Percentiles rank a stretch among this genome's conserved stretches.
Evolutionary conservation across 371 early-diverging fungal species (phyloP).

Genomic region (Mucor irregularis): DNA sequence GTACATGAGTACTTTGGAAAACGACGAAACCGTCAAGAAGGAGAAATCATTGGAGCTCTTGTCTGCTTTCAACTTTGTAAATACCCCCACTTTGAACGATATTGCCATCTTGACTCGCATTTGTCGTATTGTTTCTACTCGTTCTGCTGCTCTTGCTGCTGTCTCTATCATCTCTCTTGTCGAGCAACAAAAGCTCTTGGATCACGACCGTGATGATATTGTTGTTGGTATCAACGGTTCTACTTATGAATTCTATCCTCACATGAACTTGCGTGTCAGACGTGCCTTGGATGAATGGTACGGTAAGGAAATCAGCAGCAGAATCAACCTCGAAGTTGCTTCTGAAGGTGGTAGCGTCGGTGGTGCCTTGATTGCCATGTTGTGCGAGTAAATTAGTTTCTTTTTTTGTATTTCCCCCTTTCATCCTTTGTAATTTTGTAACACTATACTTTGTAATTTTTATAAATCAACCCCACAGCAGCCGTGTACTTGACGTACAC

Average conservation of each 20-base stretch:
- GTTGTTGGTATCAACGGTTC: slow-evolving; percentile 49
- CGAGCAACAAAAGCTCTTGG: slow-evolving; percentile 29
- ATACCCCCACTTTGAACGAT: slow-evolving; percentile 38
- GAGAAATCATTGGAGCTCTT: slow-evolving; percentile 22
- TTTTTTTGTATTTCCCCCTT: background rate
- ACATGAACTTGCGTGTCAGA: slow-evolving; percentile 35
- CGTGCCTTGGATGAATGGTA: slow-evolving; percentile 39
- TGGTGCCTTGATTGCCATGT: slow-evolving; percentile 52
- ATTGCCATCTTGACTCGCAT: slow-evolving; percentile 34
- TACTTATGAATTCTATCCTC: slow-evolving; percentile 45
- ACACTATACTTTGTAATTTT: background rate
- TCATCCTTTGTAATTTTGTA: background rate
- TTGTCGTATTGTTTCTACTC: slow-evolving; percentile 39
- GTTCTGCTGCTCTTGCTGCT: slow-evolving; percentile 41
- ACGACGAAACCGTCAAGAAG: slow-evolving; percentile 19
- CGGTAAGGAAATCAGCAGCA: slow-evolving; percentile 28
- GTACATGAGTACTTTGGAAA: slow-evolving; percentile 62
- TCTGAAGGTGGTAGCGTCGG: slow-evolving; percentile 51
- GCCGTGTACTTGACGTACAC: no score
- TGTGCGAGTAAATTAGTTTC: slow-evolving; percentile 25
- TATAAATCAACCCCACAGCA: no score
- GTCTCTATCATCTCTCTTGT: slow-evolving; percentile 42
- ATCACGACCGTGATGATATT: slow-evolving; percentile 20
- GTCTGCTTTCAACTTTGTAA: slow-evolving; percentile 18
- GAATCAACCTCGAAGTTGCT: slow-evolving; percentile 38